A percentile compares a stretch with the other conserved stretches of the same genome.
Conservation (phyloP, 2,329 filamentous ascomycete species). For the Talaromyces sp. region DNA sequence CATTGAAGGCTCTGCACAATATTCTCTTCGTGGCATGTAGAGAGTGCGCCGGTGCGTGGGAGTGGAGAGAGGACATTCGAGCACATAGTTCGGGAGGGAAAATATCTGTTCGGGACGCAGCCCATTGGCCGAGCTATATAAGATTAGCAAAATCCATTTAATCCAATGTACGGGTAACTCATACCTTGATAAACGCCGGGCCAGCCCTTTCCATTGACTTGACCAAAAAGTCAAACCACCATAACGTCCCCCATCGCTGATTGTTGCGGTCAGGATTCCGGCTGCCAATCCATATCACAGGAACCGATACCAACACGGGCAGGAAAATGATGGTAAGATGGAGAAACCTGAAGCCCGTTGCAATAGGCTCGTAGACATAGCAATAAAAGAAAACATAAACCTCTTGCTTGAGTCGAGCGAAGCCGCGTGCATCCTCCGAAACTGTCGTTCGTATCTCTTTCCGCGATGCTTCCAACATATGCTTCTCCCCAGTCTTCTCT, state of each 20-base stretch:
- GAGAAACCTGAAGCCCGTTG: conserved; percentile 82
- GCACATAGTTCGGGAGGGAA: conserved; percentile 90
- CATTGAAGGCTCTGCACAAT: conserved; percentile 77
- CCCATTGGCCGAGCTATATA: conserved; percentile 87
- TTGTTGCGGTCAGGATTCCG: conserved; percentile 64
- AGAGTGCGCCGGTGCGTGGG: conserved; percentile 88
- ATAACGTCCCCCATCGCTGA: conserved; percentile 77
- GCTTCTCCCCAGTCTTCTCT: conserved; percentile 69
- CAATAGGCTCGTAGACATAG: conserved; percentile 68
- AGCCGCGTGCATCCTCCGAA: conserved; percentile 59
- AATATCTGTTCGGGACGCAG: conserved; percentile 91
- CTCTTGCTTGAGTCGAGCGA: conserved; percentile 58
- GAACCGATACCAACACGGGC: conserved; percentile 78
- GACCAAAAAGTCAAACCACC: conserved; percentile 93
- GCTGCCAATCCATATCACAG: conserved; percentile 74
- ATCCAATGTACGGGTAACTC: neutral
- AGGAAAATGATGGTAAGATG: conserved; percentile 87
- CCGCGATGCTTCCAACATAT: conserved; percentile 81
- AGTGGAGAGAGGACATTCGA: conserved; percentile 92
- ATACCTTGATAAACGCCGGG: conserved; percentile 93
- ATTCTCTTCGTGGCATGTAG: conserved; percentile 75
- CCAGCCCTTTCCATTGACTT: conserved; percentile 87
- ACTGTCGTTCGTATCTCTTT: conserved; percentile 72
- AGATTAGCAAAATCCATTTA: neutral
- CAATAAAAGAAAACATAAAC: conserved; percentile 66